phyloP scores from a whole-genome alignment of 225 moss, liverwort and hornwort species.

The Bryum argenteum region DNA sequence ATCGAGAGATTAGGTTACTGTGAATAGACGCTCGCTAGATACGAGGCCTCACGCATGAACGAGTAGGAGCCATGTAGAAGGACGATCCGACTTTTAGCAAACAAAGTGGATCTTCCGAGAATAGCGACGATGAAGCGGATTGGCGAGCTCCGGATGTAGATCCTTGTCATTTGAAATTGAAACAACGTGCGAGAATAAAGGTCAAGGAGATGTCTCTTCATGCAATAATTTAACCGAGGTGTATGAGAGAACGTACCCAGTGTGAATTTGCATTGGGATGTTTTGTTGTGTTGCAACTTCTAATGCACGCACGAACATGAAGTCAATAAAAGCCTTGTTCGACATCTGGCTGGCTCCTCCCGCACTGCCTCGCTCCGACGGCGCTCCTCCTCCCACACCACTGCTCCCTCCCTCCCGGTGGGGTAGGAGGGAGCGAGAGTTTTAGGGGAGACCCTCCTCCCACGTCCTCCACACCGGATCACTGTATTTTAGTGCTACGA shows the following conservation, averaged over 20 bases:
- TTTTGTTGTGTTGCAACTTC: conserved; percentile 68
- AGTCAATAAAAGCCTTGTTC: conserved; percentile 73
- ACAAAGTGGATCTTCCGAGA: conserved; percentile 75
- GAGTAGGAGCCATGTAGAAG: conserved; percentile 92
- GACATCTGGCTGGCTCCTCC: too few species aligned
- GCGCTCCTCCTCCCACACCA: too few species aligned
- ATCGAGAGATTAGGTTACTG: conserved; percentile 53
- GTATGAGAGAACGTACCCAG: conserved; percentile 55
- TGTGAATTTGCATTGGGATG: conserved; percentile 85
- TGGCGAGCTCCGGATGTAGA: conserved; percentile 81
- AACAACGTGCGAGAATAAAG: conserved; percentile 16
- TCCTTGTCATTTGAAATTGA: conserved; percentile 93
- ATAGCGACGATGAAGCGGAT: conserved; percentile 85
- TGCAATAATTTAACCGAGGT: background rate
- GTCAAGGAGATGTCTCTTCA: conserved; percentile 12
- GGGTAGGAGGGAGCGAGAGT: too few species aligned
- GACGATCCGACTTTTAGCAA: conserved; percentile 66
- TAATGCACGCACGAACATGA: conserved; percentile 75
- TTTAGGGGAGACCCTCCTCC: too few species aligned
- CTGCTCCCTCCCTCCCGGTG: too few species aligned
- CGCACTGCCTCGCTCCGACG: too few species aligned
- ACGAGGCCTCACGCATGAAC: conserved; percentile 92
- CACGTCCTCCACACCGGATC: too few species aligned
- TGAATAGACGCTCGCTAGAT: conserved; percentile 84
- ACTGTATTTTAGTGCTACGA: too few species aligned